A percentile compares a stretch with the other conserved stretches of the same genome.
Conservation (phyloP, 495 filamentous ascomycete species). For the Daldinia vernicosa region DNA sequence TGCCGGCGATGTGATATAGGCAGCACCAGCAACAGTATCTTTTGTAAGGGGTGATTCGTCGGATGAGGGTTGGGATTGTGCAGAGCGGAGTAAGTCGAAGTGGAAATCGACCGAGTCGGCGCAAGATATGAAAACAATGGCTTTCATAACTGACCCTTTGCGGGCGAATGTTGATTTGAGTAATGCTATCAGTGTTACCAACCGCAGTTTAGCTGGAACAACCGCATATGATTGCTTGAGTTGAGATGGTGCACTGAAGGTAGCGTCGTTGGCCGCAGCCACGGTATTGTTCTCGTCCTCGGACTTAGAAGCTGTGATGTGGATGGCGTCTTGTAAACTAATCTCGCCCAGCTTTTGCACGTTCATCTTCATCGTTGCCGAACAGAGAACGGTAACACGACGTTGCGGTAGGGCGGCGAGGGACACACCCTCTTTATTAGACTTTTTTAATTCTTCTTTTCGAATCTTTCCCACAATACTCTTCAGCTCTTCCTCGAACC, state of each 20-base stretch:
- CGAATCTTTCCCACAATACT: slow-evolving; percentile 82
- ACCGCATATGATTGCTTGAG: slow-evolving; percentile 89
- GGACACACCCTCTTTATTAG: slow-evolving; percentile 51
- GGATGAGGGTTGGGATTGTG: slow-evolving; percentile 41
- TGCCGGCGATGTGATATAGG: slow-evolving; percentile 60
- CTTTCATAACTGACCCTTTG: slow-evolving; percentile 89
- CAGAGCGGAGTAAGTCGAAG: slow-evolving; percentile 82
- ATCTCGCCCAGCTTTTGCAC: slow-evolving; percentile 92
- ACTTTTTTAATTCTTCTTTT: slow-evolving; percentile 53
- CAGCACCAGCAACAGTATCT: slow-evolving; percentile 54
- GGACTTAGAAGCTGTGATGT: slow-evolving; percentile 76
- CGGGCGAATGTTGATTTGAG: slow-evolving; percentile 87
- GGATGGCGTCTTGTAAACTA: slow-evolving; percentile 89
- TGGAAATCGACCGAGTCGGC: slow-evolving; percentile 97
- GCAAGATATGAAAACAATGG: slow-evolving; percentile 95
- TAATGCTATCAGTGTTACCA: slow-evolving; percentile 84
- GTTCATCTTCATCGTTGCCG: slow-evolving; percentile 95
- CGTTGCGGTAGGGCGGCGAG: slow-evolving; percentile 71
- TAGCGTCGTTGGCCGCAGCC: slow-evolving; percentile 58
- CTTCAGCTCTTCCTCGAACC: slow-evolving; percentile 87
- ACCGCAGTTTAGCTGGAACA: slow-evolving; percentile 84
- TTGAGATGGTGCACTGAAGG: slow-evolving; percentile 89
- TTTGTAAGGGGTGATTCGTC: slow-evolving; percentile 48
- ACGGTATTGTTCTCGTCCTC: slow-evolving; percentile 57
- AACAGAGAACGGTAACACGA: slow-evolving; percentile 90